These are phyloP conservation scores for Chromera velia DNA, from an alignment of 73 alveolate genomes.

Conservation along the genomic window DNA sequence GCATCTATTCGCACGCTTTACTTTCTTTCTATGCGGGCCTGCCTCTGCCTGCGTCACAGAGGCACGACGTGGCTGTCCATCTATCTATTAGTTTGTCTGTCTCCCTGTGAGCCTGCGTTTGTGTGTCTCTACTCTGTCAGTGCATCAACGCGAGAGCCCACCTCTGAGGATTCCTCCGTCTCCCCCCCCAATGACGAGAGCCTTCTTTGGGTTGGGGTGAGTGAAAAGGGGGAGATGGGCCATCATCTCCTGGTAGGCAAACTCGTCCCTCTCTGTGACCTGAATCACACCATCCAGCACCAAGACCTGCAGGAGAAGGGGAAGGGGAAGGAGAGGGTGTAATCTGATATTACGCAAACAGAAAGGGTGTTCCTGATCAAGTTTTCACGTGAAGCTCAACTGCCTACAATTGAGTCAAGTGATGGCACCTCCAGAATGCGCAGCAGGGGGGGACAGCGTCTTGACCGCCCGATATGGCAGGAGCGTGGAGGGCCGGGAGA, in stretches of 20 bases:
- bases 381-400: background rate
- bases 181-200: conserved; percentile 60
- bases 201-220: conserved; percentile 56
- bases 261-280: conserved; percentile 30
- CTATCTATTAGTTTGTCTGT: too few species aligned
- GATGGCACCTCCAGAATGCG: conserved; percentile 26
- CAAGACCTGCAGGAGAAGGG: background rate
- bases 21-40: too few species aligned
- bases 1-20: too few species aligned
- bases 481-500: too few species aligned
- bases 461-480: too few species aligned
- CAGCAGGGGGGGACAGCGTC: background rate
- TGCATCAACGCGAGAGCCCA: conserved; percentile 35
- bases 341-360: background rate
- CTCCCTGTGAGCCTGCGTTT: too few species aligned
- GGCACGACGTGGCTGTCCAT: too few species aligned
- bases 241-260: conserved; percentile 68
- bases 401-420: conserved; percentile 12
- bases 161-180: conserved; percentile 57
- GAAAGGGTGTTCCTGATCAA: background rate
- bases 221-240: conserved; percentile 58
- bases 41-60: too few species aligned
- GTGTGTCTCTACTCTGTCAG: background rate
- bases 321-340: background rate
- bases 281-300: conserved; percentile 37